These are phyloP conservation scores for Fonsecaea nubica DNA, from an alignment of 2,329 filamentous ascomycete species.

Conservation along the genomic window DNA sequence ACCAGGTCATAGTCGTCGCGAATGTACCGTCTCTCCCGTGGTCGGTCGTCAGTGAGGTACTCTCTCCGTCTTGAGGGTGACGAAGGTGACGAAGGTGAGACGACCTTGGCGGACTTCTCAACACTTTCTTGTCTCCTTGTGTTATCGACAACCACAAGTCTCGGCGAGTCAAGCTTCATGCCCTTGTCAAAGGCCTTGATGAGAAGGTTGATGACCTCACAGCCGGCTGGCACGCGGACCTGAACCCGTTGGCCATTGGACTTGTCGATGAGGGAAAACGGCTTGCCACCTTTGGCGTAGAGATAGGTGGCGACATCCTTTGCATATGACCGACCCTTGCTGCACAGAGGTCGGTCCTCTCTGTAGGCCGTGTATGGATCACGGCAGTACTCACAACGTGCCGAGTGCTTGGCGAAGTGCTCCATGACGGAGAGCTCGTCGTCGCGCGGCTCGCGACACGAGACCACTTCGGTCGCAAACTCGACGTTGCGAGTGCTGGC, in stretches of 20 bases:
- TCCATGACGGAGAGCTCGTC: slow-evolving; percentile 48
- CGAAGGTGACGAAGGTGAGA: slow-evolving; percentile 16
- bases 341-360: slow-evolving; percentile 45
- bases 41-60: slow-evolving; percentile 20
- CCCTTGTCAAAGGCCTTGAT: slow-evolving; percentile 53
- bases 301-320: slow-evolving; percentile 47
- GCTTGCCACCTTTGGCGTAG: slow-evolving; percentile 46
- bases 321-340: slow-evolving; percentile 45
- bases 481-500: slow-evolving; percentile 35
- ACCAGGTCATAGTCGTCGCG: slow-evolving; percentile 24
- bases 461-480: slow-evolving; percentile 37
- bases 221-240: slow-evolving; percentile 52
- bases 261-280: slow-evolving; percentile 53
- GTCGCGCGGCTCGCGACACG: slow-evolving; percentile 40
- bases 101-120: slow-evolving; percentile 16
- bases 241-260: slow-evolving; percentile 48
- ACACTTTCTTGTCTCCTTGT: slow-evolving; percentile 6
- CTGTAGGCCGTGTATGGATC: slow-evolving; percentile 43
- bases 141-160: slow-evolving; percentile 20
- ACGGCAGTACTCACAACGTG: slow-evolving; percentile 44
- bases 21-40: slow-evolving; percentile 25
- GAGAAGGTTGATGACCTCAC: slow-evolving; percentile 46
- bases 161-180: slow-evolving; percentile 38
- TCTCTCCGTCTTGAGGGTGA: slow-evolving; percentile 18
- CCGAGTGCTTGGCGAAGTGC: slow-evolving; percentile 46